Percentiles rank a stretch among this genome's conserved stretches.
These are phyloP conservation scores for Agaricus subrufescens DNA, from an alignment of 768 basidiomycete genomes.

Conservation along the genomic window DNA sequence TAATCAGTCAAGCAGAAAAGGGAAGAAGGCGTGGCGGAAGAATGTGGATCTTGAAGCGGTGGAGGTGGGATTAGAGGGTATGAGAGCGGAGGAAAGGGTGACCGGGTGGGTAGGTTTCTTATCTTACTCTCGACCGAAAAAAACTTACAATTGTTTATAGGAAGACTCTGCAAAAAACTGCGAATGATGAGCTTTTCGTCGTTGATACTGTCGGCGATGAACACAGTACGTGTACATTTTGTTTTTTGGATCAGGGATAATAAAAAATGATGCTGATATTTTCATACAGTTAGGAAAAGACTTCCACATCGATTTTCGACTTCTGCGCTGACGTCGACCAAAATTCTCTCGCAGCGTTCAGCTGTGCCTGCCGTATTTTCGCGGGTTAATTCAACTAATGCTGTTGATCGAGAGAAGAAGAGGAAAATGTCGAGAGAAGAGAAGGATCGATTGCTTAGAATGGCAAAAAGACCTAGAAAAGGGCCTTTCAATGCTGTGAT, in stretches of 20 bases:
- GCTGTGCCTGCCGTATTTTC: constrained; percentile 83
- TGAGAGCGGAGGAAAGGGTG: constrained; percentile 77
- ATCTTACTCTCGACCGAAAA: not conserved
- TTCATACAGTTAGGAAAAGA: constrained; percentile 48
- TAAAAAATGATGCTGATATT: not conserved
- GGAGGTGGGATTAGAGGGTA: constrained; percentile 68
- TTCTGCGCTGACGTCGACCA: constrained; percentile 57
- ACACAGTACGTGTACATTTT: constrained; percentile 40
- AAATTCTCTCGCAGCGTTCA: constrained; percentile 81
- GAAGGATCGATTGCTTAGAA: constrained; percentile 69
- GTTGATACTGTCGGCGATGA: constrained; percentile 81
- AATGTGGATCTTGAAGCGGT: constrained; percentile 83
- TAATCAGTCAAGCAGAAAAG: constrained; percentile 75
- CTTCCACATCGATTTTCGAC: constrained; percentile 49
- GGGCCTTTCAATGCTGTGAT: constrained; percentile 71
- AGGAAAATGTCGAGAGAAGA: constrained; percentile 48
- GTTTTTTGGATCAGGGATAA: not conserved
- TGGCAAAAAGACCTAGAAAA: constrained; percentile 66
- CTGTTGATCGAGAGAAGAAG: constrained; percentile 34
- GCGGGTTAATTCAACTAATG: constrained; percentile 32
- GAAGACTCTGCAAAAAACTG: constrained; percentile 57
- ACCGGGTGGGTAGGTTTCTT: constrained; percentile 52
- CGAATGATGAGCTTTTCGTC: constrained; percentile 72
- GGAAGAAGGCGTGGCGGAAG: constrained; percentile 93
- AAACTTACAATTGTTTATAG: constrained; percentile 27